Conservation (phyloP, 2,329 filamentous ascomycete genomes). For the Penicillium sp. region DNA sequence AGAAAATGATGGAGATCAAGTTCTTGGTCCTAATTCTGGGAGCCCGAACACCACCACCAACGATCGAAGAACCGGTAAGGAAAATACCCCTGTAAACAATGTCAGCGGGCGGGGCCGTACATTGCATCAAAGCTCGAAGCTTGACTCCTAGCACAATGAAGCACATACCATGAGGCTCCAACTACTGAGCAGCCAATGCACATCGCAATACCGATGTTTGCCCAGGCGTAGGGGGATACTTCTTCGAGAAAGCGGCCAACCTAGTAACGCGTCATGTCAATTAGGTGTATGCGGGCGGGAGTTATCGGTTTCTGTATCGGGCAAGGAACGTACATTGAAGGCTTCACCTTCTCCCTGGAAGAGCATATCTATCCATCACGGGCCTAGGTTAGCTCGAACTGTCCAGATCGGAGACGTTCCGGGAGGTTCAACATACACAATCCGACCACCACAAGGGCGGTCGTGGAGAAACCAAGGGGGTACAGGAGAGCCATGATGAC, state of each 20-base stretch:
- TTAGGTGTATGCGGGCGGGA: not conserved
- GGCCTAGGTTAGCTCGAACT: slow-evolving; percentile 19
- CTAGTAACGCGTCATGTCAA: slow-evolving; percentile 46
- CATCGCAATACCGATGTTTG: slow-evolving; percentile 82
- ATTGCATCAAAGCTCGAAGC: not conserved
- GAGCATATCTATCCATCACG: slow-evolving; percentile 76
- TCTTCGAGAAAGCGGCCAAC: slow-evolving; percentile 92
- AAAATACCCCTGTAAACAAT: slow-evolving; percentile 81
- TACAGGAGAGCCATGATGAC: slow-evolving; percentile 70
- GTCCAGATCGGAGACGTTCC: slow-evolving; percentile 12
- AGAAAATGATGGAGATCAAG: slow-evolving; percentile 99
- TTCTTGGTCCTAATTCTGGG: slow-evolving; percentile 99
- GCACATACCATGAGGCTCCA: slow-evolving; percentile 84
- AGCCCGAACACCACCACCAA: slow-evolving; percentile 93
- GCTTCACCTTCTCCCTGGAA: slow-evolving; percentile 94
- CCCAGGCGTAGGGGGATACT: slow-evolving; percentile 93
- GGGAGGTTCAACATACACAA: slow-evolving; percentile 63
- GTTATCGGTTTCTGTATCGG: not conserved
- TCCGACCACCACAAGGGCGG: slow-evolving; percentile 72
- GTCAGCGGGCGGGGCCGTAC: not conserved
- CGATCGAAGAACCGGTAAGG: slow-evolving; percentile 95
- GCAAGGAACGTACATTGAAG: slow-evolving; percentile 72
- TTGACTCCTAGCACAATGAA: not conserved
- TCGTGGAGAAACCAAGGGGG: slow-evolving; percentile 66
- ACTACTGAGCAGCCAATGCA: slow-evolving; percentile 97